Conservation (phyloP, 2,329 filamentous ascomycete genomes). For the Plenodomus tracheiphilus region DNA sequence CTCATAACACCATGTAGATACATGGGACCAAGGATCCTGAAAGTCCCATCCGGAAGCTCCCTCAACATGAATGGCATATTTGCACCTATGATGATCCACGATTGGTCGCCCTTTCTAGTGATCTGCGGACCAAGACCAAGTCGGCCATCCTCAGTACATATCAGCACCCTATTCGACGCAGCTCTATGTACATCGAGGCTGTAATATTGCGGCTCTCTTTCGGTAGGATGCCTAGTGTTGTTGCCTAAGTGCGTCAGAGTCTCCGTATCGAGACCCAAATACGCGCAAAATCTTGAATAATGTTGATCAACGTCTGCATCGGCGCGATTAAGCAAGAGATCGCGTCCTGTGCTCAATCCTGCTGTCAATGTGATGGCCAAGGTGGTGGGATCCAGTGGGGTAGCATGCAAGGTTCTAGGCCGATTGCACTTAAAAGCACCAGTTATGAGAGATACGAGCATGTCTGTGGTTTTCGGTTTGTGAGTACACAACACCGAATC, state of each 20-base stretch:
- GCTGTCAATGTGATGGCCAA: too few relatives aligned
- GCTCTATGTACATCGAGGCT: not conserved
- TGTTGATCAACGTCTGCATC: not conserved
- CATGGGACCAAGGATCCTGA: constrained; percentile 8
- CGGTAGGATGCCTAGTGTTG: too few relatives aligned
- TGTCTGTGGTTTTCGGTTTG: too few relatives aligned
- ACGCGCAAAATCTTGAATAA: too few relatives aligned
- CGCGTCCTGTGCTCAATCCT: too few relatives aligned
- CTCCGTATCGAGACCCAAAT: too few relatives aligned
- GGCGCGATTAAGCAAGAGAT: not conserved
- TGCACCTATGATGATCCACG: constrained; percentile 12
- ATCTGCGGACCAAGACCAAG: constrained; percentile 11
- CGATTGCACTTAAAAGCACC: too few relatives aligned
- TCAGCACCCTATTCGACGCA: constrained; percentile 1
- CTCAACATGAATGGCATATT: constrained; percentile 13
- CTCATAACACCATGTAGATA: constrained; percentile 15
- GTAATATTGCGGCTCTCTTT: not conserved
- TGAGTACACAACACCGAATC: too few relatives aligned
- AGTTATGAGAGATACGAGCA: too few relatives aligned
- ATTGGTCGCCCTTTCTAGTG: constrained; percentile 3
- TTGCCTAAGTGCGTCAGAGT: too few relatives aligned
- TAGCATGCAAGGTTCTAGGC: too few relatives aligned
- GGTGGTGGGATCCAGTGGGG: too few relatives aligned
- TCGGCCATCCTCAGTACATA: constrained; percentile 6
- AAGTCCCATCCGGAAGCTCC: not conserved